Evolutionary conservation across 495 filamentous ascomycete species (phyloP).

Genomic region (Talaromyces nanjingensis): DNA sequence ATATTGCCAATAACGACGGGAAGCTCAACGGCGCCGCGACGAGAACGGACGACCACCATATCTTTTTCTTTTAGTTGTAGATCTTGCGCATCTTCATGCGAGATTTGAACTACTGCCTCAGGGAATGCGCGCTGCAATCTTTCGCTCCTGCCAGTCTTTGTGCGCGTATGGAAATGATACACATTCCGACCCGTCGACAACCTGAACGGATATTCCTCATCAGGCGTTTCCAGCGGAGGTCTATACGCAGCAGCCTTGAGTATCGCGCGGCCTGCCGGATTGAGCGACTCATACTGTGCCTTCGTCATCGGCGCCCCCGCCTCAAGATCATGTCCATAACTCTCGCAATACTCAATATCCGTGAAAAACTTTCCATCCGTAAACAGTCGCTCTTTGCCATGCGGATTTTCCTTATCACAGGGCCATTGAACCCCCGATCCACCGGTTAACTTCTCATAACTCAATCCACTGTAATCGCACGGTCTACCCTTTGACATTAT

Average conservation of each 20-base stretch:
- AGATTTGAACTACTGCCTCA: neutral
- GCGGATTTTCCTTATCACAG: neutral
- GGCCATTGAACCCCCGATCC: neutral
- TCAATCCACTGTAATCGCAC: constrained; percentile 15
- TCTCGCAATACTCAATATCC: neutral
- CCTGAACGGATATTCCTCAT: neutral
- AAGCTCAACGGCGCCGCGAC: neutral
- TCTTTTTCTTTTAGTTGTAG: neutral
- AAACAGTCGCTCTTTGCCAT: neutral
- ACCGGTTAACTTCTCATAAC: neutral
- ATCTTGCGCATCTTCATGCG: neutral
- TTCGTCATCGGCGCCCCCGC: neutral
- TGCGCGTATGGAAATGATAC: neutral
- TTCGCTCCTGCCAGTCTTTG: neutral
- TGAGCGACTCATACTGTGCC: neutral
- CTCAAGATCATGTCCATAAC: neutral
- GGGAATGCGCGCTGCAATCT: neutral
- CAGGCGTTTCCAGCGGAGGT: neutral
- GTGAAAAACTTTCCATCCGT: neutral
- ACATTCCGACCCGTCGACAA: constrained; percentile 1
- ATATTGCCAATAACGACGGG: neutral
- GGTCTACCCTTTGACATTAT: constrained; percentile 14
- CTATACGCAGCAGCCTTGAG: neutral
- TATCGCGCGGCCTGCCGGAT: neutral
- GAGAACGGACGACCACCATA: neutral